Percentiles rank a stretch among this genome's conserved stretches.
Conservation (phyloP, 495 filamentous ascomycete genomes). For the Zalerion maritima region DNA sequence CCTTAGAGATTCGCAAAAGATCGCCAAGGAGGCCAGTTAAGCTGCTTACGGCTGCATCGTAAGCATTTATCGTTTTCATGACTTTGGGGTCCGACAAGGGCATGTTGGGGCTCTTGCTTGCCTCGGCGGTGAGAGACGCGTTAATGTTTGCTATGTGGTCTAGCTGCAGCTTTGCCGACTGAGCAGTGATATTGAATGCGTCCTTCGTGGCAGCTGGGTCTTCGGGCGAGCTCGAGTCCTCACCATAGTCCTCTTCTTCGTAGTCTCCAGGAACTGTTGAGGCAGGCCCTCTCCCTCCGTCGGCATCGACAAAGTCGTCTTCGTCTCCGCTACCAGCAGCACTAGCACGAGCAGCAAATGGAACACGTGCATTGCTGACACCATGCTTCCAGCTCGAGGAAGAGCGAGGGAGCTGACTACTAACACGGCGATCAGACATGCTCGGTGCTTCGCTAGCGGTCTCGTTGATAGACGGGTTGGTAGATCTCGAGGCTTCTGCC, state of each 20-base stretch:
- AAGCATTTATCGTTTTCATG: slow-evolving; percentile 67
- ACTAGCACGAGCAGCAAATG: slow-evolving; percentile 20
- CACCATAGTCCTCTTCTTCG: slow-evolving; percentile 75
- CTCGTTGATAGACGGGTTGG: slow-evolving; percentile 23
- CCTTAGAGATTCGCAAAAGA: slow-evolving; percentile 76
- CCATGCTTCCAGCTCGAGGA: slow-evolving; percentile 17
- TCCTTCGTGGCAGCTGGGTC: slow-evolving; percentile 62
- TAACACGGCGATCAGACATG: slow-evolving; percentile 24
- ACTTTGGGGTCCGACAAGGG: slow-evolving; percentile 60
- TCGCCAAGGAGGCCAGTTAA: slow-evolving; percentile 77
- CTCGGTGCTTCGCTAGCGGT: slow-evolving; percentile 38
- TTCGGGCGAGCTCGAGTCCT: slow-evolving; percentile 70
- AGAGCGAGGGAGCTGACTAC: slow-evolving; percentile 29
- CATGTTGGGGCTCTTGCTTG: slow-evolving; percentile 49
- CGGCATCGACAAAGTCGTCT: slow-evolving; percentile 26
- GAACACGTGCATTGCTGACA: slow-evolving; percentile 12
- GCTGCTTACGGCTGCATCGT: slow-evolving; percentile 77
- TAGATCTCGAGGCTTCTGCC: slow-evolving; percentile 35
- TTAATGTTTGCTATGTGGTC: slow-evolving; percentile 77
- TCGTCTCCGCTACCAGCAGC: slow-evolving; percentile 25
- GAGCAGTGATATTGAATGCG: slow-evolving; percentile 87
- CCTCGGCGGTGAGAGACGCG: slow-evolving; percentile 62
- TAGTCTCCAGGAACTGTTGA: slow-evolving; percentile 33
- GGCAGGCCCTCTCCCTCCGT: no score
- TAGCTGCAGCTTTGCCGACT: slow-evolving; percentile 84